Evolutionary conservation across 1,284 basidiomycete species (phyloP).

Genomic region (Ganoderma boninense): DNA sequence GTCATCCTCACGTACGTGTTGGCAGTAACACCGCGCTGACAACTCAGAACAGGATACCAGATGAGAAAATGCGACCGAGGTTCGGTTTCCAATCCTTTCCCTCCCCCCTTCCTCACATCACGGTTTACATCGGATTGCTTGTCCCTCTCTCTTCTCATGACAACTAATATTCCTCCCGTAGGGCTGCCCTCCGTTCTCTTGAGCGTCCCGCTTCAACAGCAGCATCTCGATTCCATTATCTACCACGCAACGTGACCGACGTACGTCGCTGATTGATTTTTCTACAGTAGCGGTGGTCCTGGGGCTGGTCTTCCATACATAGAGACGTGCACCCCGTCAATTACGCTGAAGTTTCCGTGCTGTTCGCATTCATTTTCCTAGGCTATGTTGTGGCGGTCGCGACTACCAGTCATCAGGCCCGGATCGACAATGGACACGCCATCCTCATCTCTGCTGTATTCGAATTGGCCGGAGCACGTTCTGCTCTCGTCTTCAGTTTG

Average conservation of each 20-base stretch:
- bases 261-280: background rate
- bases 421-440: slow-evolving; percentile 42
- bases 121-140: too few species aligned
- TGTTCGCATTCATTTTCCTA: slow-evolving; percentile 42
- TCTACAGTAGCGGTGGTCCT: slow-evolving; percentile 39
- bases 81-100: background rate
- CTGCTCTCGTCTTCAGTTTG: background rate
- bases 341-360: slow-evolving; percentile 40
- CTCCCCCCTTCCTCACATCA: background rate
- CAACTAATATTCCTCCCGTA: background rate
- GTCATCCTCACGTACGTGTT: background rate
- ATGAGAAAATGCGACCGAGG: background rate
- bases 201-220: background rate
- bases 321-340: slow-evolving; percentile 38
- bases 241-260: too few species aligned
- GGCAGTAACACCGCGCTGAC: background rate
- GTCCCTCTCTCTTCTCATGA: background rate
- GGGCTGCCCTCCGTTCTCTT: background rate
- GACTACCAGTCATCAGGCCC: slow-evolving; percentile 34
- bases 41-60: background rate
- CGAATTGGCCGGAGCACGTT: slow-evolving; percentile 42
- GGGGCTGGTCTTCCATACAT: slow-evolving; percentile 43
- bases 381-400: slow-evolving; percentile 41
- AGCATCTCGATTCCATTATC: background rate
- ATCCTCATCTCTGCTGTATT: slow-evolving; percentile 37